Conservation (phyloP, 768 basidiomycete genomes). For the Tulasnella sp. region DNA sequence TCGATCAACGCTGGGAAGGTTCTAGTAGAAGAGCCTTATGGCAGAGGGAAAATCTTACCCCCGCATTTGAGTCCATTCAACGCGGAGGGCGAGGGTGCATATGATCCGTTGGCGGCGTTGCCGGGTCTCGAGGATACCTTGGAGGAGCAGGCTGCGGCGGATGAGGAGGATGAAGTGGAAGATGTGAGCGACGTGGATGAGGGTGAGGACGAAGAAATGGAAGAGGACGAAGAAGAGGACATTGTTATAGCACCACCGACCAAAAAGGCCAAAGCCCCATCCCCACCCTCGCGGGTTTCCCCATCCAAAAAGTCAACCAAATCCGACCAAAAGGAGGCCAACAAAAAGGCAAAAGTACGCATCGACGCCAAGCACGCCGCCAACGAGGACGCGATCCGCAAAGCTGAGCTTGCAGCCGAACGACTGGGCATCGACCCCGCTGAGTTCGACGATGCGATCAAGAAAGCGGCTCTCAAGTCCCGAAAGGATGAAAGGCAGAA, state of each 20-base stretch:
- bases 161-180: constrained; percentile 27
- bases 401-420: constrained; percentile 89
- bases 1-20: constrained; percentile 83
- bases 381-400: constrained; percentile 61
- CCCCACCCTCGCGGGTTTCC: constrained; percentile 17
- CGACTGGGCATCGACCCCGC: constrained; percentile 71
- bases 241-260: constrained; percentile 22
- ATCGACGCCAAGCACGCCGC: constrained; percentile 33
- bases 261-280: constrained; percentile 10
- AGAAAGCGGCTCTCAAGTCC: constrained; percentile 32
- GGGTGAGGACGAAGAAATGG: constrained; percentile 25
- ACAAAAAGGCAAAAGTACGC: constrained; percentile 14
- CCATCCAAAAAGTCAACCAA: neutral
- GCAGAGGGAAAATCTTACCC: constrained; percentile 74
- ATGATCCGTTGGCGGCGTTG: constrained; percentile 39
- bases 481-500: constrained; percentile 26
- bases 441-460: constrained; percentile 65
- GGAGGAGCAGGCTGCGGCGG: constrained; percentile 24
- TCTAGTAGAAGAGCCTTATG: constrained; percentile 74
- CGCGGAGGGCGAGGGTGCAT: constrained; percentile 55
- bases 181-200: constrained; percentile 26
- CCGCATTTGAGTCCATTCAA: constrained; percentile 96
- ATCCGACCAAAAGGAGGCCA: neutral
- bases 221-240: constrained; percentile 24
- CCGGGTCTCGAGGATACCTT: constrained; percentile 28